Conservation (phyloP, 768 basidiomycete species). For the Hericium coralloides region DNA sequence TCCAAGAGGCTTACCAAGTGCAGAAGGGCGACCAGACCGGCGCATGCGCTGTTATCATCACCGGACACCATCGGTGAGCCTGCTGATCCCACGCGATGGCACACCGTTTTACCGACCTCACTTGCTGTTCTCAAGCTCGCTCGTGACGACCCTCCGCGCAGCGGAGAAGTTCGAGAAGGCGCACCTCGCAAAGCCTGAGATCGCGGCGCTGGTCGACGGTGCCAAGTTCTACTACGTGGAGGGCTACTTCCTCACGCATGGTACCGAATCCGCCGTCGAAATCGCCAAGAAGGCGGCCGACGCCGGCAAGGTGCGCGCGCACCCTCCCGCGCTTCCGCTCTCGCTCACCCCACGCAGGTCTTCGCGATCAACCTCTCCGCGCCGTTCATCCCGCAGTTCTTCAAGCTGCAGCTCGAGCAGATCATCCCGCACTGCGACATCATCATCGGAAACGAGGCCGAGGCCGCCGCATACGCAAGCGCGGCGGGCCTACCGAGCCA, state of each 20-base stretch:
- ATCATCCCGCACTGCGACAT: slow-evolving; percentile 82
- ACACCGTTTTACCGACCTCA: neutral
- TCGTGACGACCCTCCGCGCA: slow-evolving; percentile 84
- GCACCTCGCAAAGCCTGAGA: slow-evolving; percentile 67
- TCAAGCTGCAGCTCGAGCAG: slow-evolving; percentile 70
- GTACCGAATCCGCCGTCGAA: slow-evolving; percentile 57
- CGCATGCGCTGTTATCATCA: slow-evolving; percentile 93
- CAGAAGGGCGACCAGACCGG: slow-evolving; percentile 85
- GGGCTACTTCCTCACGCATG: slow-evolving; percentile 75
- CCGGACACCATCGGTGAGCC: slow-evolving; percentile 76
- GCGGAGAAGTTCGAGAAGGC: slow-evolving; percentile 85
- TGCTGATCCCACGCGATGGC: slow-evolving; percentile 13
- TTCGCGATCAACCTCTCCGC: slow-evolving; percentile 93
- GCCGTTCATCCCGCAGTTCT: slow-evolving; percentile 95
- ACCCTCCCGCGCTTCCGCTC: neutral
- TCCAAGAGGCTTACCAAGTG: slow-evolving; percentile 84
- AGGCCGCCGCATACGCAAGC: slow-evolving; percentile 80
- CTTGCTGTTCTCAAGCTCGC: slow-evolving; percentile 44
- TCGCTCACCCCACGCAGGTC: slow-evolving; percentile 36
- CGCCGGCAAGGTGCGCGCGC: slow-evolving; percentile 57
- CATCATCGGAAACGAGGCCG: slow-evolving; percentile 93
- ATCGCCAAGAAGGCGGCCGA: slow-evolving; percentile 71
- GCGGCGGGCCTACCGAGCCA: slow-evolving; percentile 60
- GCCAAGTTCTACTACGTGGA: slow-evolving; percentile 92
- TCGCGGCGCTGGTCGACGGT: slow-evolving; percentile 67